Evolutionary conservation across 495 filamentous ascomycete genomes (phyloP).

Genomic region (Paragyromitra xinjiangensis): DNA sequence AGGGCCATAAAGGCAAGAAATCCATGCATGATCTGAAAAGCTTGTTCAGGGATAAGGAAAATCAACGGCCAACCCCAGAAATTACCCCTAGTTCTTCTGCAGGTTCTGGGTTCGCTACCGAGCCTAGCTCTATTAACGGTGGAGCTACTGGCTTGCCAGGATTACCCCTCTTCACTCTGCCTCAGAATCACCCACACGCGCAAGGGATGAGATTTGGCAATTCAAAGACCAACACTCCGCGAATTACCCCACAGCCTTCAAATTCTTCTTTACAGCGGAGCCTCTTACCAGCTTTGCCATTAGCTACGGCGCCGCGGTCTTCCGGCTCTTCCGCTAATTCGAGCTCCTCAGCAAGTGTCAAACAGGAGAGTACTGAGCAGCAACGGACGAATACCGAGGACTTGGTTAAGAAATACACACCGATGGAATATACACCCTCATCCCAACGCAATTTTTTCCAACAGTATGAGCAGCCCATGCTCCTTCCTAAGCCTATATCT

Average conservation of each 20-base stretch:
- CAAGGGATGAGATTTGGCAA: slow-evolving; percentile 42
- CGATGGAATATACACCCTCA: slow-evolving; percentile 54
- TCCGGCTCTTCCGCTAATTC: slow-evolving; percentile 34
- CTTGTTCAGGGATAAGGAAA: slow-evolving; percentile 54
- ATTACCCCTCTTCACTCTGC: slow-evolving; percentile 48
- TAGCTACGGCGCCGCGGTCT: slow-evolving; percentile 34
- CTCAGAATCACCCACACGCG: slow-evolving; percentile 48
- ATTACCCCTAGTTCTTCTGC: slow-evolving; percentile 19
- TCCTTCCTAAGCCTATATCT: slow-evolving; percentile 36
- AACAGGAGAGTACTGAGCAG: slow-evolving; percentile 35
- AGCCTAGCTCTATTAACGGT: slow-evolving; percentile 14
- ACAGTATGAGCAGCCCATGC: slow-evolving; percentile 48
- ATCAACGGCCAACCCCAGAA: slow-evolving; percentile 47
- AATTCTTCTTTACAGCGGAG: slow-evolving; percentile 41
- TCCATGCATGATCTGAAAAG: slow-evolving; percentile 49
- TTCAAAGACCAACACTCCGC: slow-evolving; percentile 34
- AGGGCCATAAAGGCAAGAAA: slow-evolving; percentile 53
- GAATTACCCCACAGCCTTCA: slow-evolving; percentile 46
- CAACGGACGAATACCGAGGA: slow-evolving; percentile 40
- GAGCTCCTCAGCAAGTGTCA: slow-evolving; percentile 20
- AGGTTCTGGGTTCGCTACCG: slow-evolving; percentile 32
- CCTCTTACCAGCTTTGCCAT: slow-evolving; percentile 42
- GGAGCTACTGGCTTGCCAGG: slow-evolving; percentile 35
- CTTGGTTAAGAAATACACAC: slow-evolving; percentile 54
- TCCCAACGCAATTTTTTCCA: slow-evolving; percentile 56